phyloP scores from a whole-genome alignment of 129 eudicot species.

The Pittosporum tobira region DNA sequence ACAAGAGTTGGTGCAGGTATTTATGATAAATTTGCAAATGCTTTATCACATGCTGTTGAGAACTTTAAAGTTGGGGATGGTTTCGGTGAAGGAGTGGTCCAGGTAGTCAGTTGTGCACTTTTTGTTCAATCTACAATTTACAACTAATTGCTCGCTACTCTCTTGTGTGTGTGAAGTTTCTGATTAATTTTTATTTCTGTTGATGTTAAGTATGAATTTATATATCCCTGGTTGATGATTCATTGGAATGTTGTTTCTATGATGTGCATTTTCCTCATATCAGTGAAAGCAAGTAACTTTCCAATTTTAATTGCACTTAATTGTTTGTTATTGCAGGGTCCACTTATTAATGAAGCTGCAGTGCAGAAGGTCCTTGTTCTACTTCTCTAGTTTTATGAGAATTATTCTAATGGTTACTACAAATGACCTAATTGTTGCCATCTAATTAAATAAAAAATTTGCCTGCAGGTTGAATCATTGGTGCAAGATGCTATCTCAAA shows the following conservation, averaged over 20 bases:
- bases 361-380: slow-evolving; percentile 53
- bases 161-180: not conserved
- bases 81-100: slow-evolving; percentile 67
- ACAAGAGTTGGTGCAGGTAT: slow-evolving; percentile 49
- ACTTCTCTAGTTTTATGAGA: slow-evolving; percentile 1
- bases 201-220: not conserved
- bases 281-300: slow-evolving; percentile 1
- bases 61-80: slow-evolving; percentile 91
- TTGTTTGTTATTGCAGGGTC: slow-evolving; percentile 53
- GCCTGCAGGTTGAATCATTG: slow-evolving; percentile 64
- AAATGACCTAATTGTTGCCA: not conserved
- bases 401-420: not conserved
- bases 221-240: not conserved
- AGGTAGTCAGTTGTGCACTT: slow-evolving; percentile 36
- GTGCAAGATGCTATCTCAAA: slow-evolving; percentile 81
- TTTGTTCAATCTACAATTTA: not conserved
- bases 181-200: not conserved
- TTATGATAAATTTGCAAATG: slow-evolving; percentile 66
- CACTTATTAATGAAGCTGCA: slow-evolving; percentile 89
- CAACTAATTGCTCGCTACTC: not conserved
- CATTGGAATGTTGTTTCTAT: not conserved
- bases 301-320: slow-evolving; percentile 1
- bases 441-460: slow-evolving; percentile 3
- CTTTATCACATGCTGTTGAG: slow-evolving; percentile 64
- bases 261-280: not conserved